Percentiles rank a stretch among this genome's conserved stretches.
Evolutionary conservation across 2,329 filamentous ascomycete genomes (phyloP).

Genomic region (Hymenoscyphus occultus): DNA sequence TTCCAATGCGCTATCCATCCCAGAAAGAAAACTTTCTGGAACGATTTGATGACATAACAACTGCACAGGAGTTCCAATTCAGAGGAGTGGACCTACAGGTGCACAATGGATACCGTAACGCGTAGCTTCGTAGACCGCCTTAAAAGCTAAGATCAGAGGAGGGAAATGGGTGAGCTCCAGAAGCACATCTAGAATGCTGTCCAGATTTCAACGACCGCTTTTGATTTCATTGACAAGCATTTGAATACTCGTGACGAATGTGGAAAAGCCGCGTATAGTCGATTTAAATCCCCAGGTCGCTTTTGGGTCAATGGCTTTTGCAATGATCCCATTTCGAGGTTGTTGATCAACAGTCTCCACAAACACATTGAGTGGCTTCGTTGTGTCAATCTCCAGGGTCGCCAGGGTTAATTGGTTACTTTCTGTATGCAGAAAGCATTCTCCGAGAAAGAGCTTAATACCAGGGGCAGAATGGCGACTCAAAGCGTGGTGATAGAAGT

Average conservation of each 20-base stretch:
- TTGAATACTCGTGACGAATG: constrained; percentile 16
- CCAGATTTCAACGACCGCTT: constrained; percentile 8
- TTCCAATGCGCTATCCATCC: constrained; percentile 12
- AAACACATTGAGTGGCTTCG: constrained; percentile 13
- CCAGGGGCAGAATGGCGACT: not conserved
- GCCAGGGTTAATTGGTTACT: constrained; percentile 10
- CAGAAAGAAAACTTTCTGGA: constrained; percentile 11
- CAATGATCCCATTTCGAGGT: not conserved
- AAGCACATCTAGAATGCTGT: constrained; percentile 11
- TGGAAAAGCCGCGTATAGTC: constrained; percentile 15
- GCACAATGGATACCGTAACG: not conserved
- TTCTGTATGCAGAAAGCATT: constrained; percentile 12
- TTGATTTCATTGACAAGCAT: constrained; percentile 18
- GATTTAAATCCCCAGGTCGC: constrained; percentile 17
- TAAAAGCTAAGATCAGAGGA: constrained; percentile 14
- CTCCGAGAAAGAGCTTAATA: constrained; percentile 12
- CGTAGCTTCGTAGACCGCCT: constrained; percentile 7
- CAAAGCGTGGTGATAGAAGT: constrained; percentile 10
- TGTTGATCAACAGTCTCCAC: constrained; percentile 10
- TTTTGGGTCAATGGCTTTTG: not conserved
- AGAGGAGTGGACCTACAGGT: constrained; percentile 5
- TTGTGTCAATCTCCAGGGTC: constrained; percentile 7
- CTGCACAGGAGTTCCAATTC: constrained; percentile 12
- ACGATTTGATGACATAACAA: constrained; percentile 11
- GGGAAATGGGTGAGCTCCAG: constrained; percentile 18